Percentiles rank a stretch among this genome's conserved stretches.
Evolutionary conservation across 768 basidiomycete genomes (phyloP).

Genomic region (Mycena leptocephala): DNA sequence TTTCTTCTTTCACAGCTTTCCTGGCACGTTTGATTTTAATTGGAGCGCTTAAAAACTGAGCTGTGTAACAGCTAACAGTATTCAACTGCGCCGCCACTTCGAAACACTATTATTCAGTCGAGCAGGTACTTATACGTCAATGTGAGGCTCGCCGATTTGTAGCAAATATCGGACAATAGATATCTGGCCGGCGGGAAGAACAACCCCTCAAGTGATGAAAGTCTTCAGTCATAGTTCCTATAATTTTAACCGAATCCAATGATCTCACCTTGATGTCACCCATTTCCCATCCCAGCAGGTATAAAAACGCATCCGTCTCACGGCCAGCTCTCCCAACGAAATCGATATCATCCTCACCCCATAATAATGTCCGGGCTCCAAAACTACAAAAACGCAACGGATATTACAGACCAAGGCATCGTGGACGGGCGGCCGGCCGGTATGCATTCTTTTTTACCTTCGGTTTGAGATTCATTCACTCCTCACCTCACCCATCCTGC

Average conservation of each 20-base stretch:
- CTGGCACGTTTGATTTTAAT: too few species aligned
- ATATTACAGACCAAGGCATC: constrained; percentile 8
- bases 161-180: too few species aligned
- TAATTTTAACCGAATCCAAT: neutral
- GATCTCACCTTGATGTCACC: neutral
- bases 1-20: neutral
- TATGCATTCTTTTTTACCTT: neutral
- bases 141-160: too few species aligned
- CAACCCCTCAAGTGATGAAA: too few species aligned
- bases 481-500: neutral
- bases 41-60: too few species aligned
- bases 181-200: too few species aligned
- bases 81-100: too few species aligned
- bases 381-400: constrained; percentile 12
- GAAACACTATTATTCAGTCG: too few species aligned
- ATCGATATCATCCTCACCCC: neutral
- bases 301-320: neutral
- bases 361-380: constrained; percentile 16
- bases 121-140: too few species aligned
- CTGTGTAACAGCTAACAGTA: too few species aligned
- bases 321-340: neutral
- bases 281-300: neutral
- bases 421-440: neutral
- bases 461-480: neutral
- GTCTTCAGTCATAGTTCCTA: neutral